Evolutionary conservation across 2,329 filamentous ascomycete species (phyloP), one percentile per base, ranked within the genome.

Genomic region (Colletotrichum cuscutae): DNA sequence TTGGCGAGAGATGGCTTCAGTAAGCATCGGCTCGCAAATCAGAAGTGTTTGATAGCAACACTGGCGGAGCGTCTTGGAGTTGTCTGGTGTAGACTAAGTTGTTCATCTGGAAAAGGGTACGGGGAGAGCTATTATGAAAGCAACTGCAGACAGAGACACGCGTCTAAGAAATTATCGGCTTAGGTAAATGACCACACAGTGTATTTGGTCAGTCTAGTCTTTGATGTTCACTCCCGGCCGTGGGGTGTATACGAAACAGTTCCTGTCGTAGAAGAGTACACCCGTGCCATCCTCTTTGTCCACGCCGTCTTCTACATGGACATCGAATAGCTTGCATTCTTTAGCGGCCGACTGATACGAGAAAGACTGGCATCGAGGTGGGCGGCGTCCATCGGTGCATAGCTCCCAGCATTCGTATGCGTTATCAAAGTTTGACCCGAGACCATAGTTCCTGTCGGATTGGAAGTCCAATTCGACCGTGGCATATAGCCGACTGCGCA

Each of bases 1-100:
- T 68, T 12, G 49, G 32, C 26, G 59, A 68, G 19, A 63, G n/a
- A 26, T 68, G 66, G 66, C 35, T 68, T 13, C 59, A 52, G 46
- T 30, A 12, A 32, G 59, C 42, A 52, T 42, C 15, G 8, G 2
- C 9, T 12, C 7, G n/a, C 26, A 56, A 5, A 13, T 1, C 4
- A 24, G 11, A 28, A 4, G 26, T 11, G 11, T 26, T 28, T 8
- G 37, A 19, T 13, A 42, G 15, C 13, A 35, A 12, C 32, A 35
- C 32, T 35, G 11, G 11, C 11, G 32, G 11, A 35, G 12, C 11
- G 4, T 35, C 32, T 35, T 35, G 32, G 11, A 12, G 11, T 12
- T 35, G 11, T 1, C 32, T 35, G 32, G 9, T 4, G 32, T 12
- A 9, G 8, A 35, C 3, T 12, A 4, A 35, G 32, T 35, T 35